Evolutionary conservation across 106 monocot genomes (phyloP).

Genomic region (Dioscorea dumetorum): DNA sequence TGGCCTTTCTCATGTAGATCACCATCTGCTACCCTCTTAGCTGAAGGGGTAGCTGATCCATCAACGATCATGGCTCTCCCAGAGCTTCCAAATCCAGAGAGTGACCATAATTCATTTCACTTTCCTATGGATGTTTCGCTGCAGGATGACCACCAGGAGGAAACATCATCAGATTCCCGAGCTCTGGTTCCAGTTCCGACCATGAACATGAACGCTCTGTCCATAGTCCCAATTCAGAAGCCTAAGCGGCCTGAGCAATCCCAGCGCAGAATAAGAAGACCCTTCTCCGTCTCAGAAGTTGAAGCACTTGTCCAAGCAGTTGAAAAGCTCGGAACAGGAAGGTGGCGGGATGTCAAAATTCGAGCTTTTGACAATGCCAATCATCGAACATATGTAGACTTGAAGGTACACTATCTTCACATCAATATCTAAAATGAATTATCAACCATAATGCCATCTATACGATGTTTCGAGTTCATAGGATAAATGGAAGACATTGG

Average conservation of each 20-base stretch:
- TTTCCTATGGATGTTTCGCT: slow-evolving; percentile 18
- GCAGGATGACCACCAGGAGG: slow-evolving; percentile 6
- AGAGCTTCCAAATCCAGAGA: slow-evolving; percentile 24
- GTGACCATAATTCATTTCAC: slow-evolving; percentile 36
- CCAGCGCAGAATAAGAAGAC: slow-evolving; percentile 67
- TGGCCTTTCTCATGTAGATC: too few species aligned
- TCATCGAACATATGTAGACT: slow-evolving; percentile 95
- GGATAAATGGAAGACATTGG: slow-evolving; percentile 99
- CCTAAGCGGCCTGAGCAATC: slow-evolving; percentile 40
- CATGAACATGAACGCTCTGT: slow-evolving; percentile 14
- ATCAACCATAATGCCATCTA: neutral
- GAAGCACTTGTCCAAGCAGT: slow-evolving; percentile 88
- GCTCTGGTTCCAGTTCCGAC: slow-evolving; percentile 42
- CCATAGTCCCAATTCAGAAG: slow-evolving; percentile 36
- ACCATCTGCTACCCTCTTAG: too few species aligned
- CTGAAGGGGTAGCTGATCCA: too few species aligned
- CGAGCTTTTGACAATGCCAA: slow-evolving; percentile 82
- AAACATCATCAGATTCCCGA: slow-evolving; percentile 21
- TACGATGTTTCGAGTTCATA: slow-evolving; percentile 9
- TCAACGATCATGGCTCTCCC: neutral
- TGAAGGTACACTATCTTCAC: slow-evolving; percentile 49
- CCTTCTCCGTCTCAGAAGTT: slow-evolving; percentile 89
- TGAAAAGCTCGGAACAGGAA: slow-evolving; percentile 93
- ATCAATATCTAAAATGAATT: too few species aligned
- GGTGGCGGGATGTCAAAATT: slow-evolving; percentile 97